Base-by-base conservation (phyloP, 305 asterid genomes). In the Fraxinus floribunda region DNA sequence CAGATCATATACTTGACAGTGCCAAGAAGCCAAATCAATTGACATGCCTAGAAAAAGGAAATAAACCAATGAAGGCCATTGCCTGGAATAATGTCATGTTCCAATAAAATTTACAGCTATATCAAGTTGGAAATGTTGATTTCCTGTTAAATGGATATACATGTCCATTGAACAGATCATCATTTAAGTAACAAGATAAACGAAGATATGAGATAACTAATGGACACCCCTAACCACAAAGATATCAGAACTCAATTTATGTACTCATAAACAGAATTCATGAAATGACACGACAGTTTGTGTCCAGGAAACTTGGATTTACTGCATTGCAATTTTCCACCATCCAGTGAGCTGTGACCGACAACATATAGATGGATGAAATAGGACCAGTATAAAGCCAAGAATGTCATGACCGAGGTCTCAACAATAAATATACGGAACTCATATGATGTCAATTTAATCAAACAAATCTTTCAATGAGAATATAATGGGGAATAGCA, bases 1-100 rank as follows among this genome's bases (percentile, higher is more conserved):
- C 87, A 94, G 86, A 91, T 96, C 97, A 87, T 83, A 78, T 64
- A 80, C 83, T 81, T 84, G 90, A 84, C 88, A 83, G 84, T 92
- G 94, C 87, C 91, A 85, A 85, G 94, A 88, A 76, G 85, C 78
- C 92, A 96, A 89, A 84, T 86, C 93, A 71, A 36, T 78, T 8
- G 98, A 89, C 85, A 90, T 81, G 77, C 95, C 99, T 96, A 89
- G 70, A 86, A 78, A 86, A 80, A 76, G 76, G 78, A 22, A 86
- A 71, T 36, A 52, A 85, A 78, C 36, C 75, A 83, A 46, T 75
- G 41, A 9, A 79, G 49, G 34, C 1, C 39, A 78, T 35, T 22
- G 78, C 32, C 79, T 38, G 2, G 78, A 55, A 78, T 79, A 39
- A 75, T 22, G 78, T 76, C 64, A 66, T 76, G 77, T 32, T 24